phyloP scores from a whole-genome alignment of 2,329 filamentous ascomycete genomes.

The Beauveria australis region DNA sequence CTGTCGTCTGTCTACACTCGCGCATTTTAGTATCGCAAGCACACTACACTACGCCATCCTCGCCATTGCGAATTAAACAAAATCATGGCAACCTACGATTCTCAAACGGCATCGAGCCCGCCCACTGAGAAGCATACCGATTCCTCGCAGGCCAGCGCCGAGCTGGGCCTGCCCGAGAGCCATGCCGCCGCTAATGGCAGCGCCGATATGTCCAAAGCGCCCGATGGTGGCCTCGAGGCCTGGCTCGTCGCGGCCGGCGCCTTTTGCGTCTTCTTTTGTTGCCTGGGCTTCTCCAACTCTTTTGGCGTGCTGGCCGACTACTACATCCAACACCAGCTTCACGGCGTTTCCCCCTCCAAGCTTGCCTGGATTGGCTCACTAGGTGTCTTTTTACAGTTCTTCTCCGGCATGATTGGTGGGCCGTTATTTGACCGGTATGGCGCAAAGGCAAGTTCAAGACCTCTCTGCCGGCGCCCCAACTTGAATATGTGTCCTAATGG shows the following conservation, averaged over 20 bases:
- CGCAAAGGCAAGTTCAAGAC: slow-evolving; percentile 7
- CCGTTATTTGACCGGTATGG: slow-evolving; percentile 36
- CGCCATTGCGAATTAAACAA: neutral
- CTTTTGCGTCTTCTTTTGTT: slow-evolving; percentile 28
- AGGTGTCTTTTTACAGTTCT: slow-evolving; percentile 27
- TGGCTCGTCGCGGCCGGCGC: slow-evolving; percentile 33
- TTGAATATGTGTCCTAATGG: neutral
- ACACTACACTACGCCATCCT: too few relatives aligned
- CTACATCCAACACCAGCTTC: slow-evolving; percentile 30
- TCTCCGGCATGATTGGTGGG: slow-evolving; percentile 25
- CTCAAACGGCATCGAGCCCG: neutral
- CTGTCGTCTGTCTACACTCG: neutral
- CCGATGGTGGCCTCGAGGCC: slow-evolving; percentile 28
- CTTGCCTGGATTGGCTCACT: slow-evolving; percentile 37
- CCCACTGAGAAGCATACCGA: neutral
- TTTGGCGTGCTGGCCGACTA: slow-evolving; percentile 38
- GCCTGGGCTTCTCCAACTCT: slow-evolving; percentile 34
- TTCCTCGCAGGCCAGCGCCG: too few relatives aligned
- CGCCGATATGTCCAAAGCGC: slow-evolving; percentile 10
- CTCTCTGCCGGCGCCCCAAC: neutral
- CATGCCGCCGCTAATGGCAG: neutral
- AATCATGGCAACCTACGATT: neutral
- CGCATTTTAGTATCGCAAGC: too few relatives aligned
- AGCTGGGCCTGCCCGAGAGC: neutral
- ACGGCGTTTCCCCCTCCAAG: slow-evolving; percentile 20